Percentiles rank a stretch among this genome's conserved stretches.
These are phyloP conservation scores for Bipolaris gigantea DNA, from an alignment of 2,329 filamentous ascomycete genomes.

Conservation along the genomic window DNA sequence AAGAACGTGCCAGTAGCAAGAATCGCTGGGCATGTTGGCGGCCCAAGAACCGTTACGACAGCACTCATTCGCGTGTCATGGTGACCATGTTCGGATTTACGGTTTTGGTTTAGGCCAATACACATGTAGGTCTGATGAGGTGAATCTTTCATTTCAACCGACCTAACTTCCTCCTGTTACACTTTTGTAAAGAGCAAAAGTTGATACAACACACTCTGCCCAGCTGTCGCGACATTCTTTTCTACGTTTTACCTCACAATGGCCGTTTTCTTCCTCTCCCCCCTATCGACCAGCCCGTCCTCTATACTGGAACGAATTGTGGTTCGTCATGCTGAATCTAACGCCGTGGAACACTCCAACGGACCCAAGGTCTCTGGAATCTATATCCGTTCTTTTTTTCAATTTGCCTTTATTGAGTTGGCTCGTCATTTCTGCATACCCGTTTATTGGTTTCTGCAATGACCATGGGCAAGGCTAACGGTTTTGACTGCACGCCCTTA, in stretches of 20 bases:
- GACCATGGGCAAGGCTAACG: not conserved
- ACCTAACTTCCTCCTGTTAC: not conserved
- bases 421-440: no score
- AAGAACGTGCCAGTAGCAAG: constrained; percentile 1
- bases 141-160: not conserved
- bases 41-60: not conserved
- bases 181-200: not conserved
- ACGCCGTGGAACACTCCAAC: no score
- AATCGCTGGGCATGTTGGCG: not conserved
- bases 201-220: not conserved
- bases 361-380: no score
- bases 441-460: no score
- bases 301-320: no score
- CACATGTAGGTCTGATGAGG: not conserved
- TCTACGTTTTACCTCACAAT: not conserved
- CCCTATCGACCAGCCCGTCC: no score
- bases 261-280: no score
- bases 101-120: not conserved
- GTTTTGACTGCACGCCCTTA: not conserved
- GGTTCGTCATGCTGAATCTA: no score
- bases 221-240: not conserved
- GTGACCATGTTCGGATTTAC: not conserved
- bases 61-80: not conserved
- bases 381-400: no score
- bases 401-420: no score